Base-by-base conservation (phyloP, 169 alveolate genomes). In the Blepharisma undulans region DNA sequence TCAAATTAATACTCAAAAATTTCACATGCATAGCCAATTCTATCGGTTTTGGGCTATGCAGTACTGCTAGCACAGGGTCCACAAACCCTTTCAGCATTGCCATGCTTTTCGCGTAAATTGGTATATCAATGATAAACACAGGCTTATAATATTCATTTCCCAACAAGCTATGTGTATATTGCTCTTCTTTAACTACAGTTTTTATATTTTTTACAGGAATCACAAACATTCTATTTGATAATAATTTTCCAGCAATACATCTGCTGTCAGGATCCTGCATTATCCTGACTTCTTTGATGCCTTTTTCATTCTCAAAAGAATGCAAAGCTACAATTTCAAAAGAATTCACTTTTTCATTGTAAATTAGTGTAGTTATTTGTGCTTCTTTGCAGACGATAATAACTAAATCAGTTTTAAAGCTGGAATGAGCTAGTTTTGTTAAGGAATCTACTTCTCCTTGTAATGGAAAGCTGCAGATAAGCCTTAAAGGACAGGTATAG, bases 241-340 rank as follows among this genome's bases (percentile, higher is more conserved):
- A 19, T 25, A 86, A 21, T 32, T 21, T 27, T 66, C 91, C 91
- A 71, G 32, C 80, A 1, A 61, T 4, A 32, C 91, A 86, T 36
- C 91, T 1, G 84, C 72, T 27, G n/a, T 86, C 91, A 21, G 91
- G 91, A 32, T 86, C 91, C 8, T n/a, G 84, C 27, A 86, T 66
- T 10, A 86, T n/a, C 29, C 29, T 72, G 32, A 86, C 32, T 61
- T 36, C 84, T 34, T 86, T 71, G 8, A 29, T 27, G 27, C 91
- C 91, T 33, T 86, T 86, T 86, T 86, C 91, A 72, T 86, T 71
- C 36, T 86, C 91, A 72, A 86, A 86, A 22, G 84, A 71, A 34
- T 86, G 84, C 12, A 86, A 32, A 29, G 84, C 60, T 8, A 86
- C 59, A n/a, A 72, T 36, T 72, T 60, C 60, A 32, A 86, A 86